These are phyloP conservation scores for Suhomyces sp. DNA, from an alignment of 805 yeast species.

Conservation along the genomic window DNA sequence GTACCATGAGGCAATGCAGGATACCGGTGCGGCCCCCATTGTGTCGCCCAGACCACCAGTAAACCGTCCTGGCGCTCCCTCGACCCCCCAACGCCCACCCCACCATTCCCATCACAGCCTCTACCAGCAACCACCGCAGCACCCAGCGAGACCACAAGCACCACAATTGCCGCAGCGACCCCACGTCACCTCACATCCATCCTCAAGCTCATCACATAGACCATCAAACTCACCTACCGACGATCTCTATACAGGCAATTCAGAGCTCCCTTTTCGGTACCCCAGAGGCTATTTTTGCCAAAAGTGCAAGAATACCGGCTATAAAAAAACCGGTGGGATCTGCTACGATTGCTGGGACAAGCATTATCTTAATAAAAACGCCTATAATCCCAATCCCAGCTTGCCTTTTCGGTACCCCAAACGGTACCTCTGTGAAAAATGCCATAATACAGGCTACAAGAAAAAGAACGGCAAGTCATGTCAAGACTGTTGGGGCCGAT, in stretches of 20 bases:
- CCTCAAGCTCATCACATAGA: neutral
- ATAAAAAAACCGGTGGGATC: constrained; percentile 22
- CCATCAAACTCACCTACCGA: constrained; percentile 2
- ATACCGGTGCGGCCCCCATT: neutral
- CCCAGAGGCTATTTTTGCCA: constrained; percentile 31
- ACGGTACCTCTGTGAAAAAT: constrained; percentile 60
- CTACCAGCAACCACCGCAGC: constrained; percentile 1
- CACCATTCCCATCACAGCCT: neutral
- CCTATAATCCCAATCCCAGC: constrained; percentile 46
- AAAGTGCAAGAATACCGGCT: constrained; percentile 37
- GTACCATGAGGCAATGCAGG: constrained; percentile 43
- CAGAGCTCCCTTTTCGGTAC: constrained; percentile 25
- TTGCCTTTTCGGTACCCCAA: constrained; percentile 69
- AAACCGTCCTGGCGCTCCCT: neutral
- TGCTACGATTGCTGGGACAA: constrained; percentile 32
- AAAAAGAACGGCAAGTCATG: constrained; percentile 66
- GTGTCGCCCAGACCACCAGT: constrained; percentile 6
- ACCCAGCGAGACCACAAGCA: constrained; percentile 4
- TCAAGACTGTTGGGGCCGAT: constrained; percentile 64
- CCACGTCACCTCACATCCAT: constrained; percentile 5
- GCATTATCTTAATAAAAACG: constrained; percentile 25
- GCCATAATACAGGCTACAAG: constrained; percentile 69
- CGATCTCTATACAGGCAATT: constrained; percentile 14
- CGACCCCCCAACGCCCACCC: neutral
- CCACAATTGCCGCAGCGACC: constrained; percentile 7